These are phyloP conservation scores for Wickerhamomyces tratensis DNA, from an alignment of 805 yeast species.

Conservation along the genomic window DNA sequence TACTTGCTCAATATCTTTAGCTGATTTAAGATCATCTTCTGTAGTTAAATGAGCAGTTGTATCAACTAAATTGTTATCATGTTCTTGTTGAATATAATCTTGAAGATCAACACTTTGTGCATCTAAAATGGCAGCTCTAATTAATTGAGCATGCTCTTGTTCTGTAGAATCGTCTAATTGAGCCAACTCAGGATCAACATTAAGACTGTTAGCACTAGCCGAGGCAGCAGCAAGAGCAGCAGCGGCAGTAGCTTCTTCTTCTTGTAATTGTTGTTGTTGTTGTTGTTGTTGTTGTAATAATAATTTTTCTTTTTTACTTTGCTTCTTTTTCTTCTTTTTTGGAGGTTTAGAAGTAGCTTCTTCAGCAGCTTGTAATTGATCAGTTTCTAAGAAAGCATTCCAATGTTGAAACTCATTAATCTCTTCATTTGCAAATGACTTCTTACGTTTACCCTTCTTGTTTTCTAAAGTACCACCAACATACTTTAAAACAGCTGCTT, in stretches of 20 bases:
- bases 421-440: constrained; percentile 11
- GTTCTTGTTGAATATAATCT: constrained; percentile 18
- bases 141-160: constrained; percentile 52
- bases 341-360: constrained; percentile 5
- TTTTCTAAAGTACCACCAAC: constrained; percentile 54
- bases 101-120: constrained; percentile 36
- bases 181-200: constrained; percentile 51
- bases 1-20: no score
- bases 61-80: constrained; percentile 6
- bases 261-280: no score
- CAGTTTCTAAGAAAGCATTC: constrained; percentile 18
- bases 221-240: not conserved
- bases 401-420: constrained; percentile 19
- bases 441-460: constrained; percentile 23
- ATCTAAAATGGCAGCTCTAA: constrained; percentile 61
- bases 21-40: no score
- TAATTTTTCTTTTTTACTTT: constrained; percentile 4
- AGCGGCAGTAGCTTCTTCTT: constrained; percentile 7
- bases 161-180: constrained; percentile 33
- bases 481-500: constrained; percentile 67
- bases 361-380: constrained; percentile 13
- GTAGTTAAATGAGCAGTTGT: not conserved
- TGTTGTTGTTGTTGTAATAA: not conserved
- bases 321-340: constrained; percentile 13
- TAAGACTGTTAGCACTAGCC: constrained; percentile 12